Evolutionary conservation across 2,329 filamentous ascomycete species (phyloP), one percentile per base, ranked within the genome.

Genomic region (Cadophora luteo-olivacea): DNA sequence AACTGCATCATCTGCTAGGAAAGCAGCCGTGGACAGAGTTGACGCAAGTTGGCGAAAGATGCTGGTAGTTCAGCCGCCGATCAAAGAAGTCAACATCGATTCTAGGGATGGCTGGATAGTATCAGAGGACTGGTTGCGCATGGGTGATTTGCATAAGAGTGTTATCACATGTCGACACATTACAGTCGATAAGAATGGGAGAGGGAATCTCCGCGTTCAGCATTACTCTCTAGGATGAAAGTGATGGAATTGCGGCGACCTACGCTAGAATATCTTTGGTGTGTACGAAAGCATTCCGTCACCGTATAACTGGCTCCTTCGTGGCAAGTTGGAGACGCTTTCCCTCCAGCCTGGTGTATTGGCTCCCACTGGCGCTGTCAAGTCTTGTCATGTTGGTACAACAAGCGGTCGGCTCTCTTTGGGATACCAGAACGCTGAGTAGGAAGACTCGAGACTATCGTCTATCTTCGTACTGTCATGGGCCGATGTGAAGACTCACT

Each of bases 21-120:
- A 64, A 54, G 25, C 33, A 54, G 61, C 45, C 5, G 32, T 38
- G 22, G 9, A 7, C n/a, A 63, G 61, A 63, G 12, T 19, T 16
- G 51, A 64, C 7, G 62, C 62, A n/a, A 64, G 62, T 24, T 55
- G 62, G 62, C 22, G 62, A n/a, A 57, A 12, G 14, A 55, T 55
- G 62, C 49, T 64, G 14, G 6, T 64, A 25, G 11, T 64, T 11
- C 62, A 64, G 48, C 62, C 62, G 6, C 49, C 62, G 12, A 57
- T 64, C 22, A 64, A 55, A 19, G 33, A 64, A 48, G 32, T 45
- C 12, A 7, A 63, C 41, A 33, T 63, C 32, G 32, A 52, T 38
- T 38, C 25, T 14, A 32, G 45, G 32, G 8, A 63, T 4, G 45
- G 48, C 5, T 63, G 61, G 61, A 25, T 63, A 38, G 11, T 29